Conservation (phyloP, 768 basidiomycete species). For the Ramaria sp. region DNA sequence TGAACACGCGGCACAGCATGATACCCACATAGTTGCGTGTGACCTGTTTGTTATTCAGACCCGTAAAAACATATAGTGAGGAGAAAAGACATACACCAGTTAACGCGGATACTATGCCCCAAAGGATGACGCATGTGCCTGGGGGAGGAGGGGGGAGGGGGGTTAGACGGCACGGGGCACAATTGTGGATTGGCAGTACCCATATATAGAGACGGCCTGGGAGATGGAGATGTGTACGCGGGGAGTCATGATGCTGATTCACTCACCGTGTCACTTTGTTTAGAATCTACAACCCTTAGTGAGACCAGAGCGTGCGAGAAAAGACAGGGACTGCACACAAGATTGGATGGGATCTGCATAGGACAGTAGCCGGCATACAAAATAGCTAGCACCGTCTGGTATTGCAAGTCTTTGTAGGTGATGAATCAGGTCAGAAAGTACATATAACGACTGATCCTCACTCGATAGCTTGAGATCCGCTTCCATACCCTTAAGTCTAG, state of each 20-base stretch:
- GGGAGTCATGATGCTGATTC: background rate
- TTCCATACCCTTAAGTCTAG: slow-evolving; percentile 29
- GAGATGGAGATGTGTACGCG: background rate
- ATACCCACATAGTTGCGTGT: slow-evolving; percentile 45
- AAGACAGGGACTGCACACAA: slow-evolving; percentile 27
- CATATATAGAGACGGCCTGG: slow-evolving; percentile 49
- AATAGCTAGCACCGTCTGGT: slow-evolving; percentile 39
- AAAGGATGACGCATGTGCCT: slow-evolving; percentile 38
- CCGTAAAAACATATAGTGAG: background rate
- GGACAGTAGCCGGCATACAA: slow-evolving; percentile 51
- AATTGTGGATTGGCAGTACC: slow-evolving; percentile 18
- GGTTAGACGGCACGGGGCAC: background rate
- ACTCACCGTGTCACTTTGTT: slow-evolving; percentile 41
- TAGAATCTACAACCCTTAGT: slow-evolving; percentile 29
- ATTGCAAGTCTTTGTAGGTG: slow-evolving; percentile 32
- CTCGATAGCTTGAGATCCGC: slow-evolving; percentile 27
- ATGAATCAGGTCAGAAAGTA: background rate
- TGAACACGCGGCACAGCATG: slow-evolving; percentile 45
- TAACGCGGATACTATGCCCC: slow-evolving; percentile 52
- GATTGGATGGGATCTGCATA: slow-evolving; percentile 56
- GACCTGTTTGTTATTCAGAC: slow-evolving; percentile 24
- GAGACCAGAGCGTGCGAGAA: slow-evolving; percentile 2
- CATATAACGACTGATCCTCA: slow-evolving; percentile 8
- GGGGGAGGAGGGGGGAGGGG: background rate
- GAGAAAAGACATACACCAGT: slow-evolving; percentile 38